Base-by-base conservation (phyloP, 768 basidiomycete genomes). In the Termitomyces sp. region DNA sequence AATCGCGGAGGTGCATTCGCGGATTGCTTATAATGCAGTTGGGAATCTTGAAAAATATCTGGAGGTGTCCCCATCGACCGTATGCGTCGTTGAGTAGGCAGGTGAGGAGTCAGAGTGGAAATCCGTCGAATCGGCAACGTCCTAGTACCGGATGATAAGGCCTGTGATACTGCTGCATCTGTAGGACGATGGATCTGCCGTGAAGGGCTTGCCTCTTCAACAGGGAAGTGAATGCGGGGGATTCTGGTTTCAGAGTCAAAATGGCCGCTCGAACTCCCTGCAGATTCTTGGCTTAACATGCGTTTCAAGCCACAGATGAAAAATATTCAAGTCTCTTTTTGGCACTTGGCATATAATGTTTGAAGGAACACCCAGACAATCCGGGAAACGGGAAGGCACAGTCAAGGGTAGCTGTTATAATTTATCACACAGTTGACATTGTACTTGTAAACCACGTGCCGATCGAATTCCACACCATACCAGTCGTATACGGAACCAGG, bases 141-240 rank as follows among this genome's bases (percentile, higher is more conserved):
- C 39, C 42, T 51, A 5, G 39, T 33, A 6, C 53, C 44, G 31
- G 33, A 53, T 34, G 61, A 42, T 30, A 57, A n/a, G 31, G 52
- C 36, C 33, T 39, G 41, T 54, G 53, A 56, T 39, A 46, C 55
- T 37, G 44, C 27, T n/a, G 52, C 20, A 36, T 63, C 63, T 39
- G 34, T 34, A 34, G 63, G 27, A 22, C 52, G 55, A 44, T 57
- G 46, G 42, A 54, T 47, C 34, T 44, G 44, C 2, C 58, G 56
- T 18, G 51, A 52, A 54, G 64, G 59, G 15, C 52, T 61, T 50
- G 61, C 24, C 16, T 55, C 52, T 49, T 65, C 62, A 15, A 37
- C 51, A 15, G 66, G 62, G 30, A 66, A 65, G 55, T 66, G 65
- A 15, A 67, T 67, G 24, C 55, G 66, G 20, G 68, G 62, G 34